Base-by-base conservation (phyloP, 208 protist genomes). In the Leishmania major region DNA sequence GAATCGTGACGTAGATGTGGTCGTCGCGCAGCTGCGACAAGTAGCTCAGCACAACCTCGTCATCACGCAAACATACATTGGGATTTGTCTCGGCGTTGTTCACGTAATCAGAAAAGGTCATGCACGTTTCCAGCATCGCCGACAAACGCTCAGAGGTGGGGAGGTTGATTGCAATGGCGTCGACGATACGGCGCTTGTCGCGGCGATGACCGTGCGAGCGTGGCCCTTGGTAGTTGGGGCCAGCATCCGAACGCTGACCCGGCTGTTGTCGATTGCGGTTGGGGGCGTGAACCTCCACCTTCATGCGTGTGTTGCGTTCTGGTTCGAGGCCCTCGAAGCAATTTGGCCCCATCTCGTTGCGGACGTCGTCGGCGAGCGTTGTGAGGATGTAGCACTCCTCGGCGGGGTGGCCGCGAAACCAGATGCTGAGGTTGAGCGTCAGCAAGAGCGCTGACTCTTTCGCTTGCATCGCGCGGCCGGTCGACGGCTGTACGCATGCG, bases 361-460 rank as follows among this genome's bases (percentile, higher is more conserved):
- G 88, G 31, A 96, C 92, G 78, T 96, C 91, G 49, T 92, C 85
- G 47, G 89, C 90, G 13, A 97, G 83, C 40, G 90, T 90, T 5
- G 91, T 88, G 11, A 97, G 83, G 45, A 94, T 89, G 75, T 91
- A 87, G 78, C 89, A 84, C 53, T 87, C 84, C 19, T 84, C 77
- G 62, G 94, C 91, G 0, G 90, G 91, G 84, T 97, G 91, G 2
- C 88, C 88, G 43, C 90, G 85, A 77, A 97, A 97, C 93, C 94
- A 97, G 75, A 95, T 87, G 77, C 91, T 94, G 28, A 97, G 80
- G 87, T 97, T 96, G 37, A 95, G 82, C 28, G 93, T 90, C n/a
- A 97, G 88, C 71, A 83, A 70, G 19, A 95, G 85, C 6, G 94
- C 94, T 28, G 90, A 87, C 82, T 92, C 80, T 64, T 87, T 89